Base-by-base conservation (phyloP, 2,329 filamentous ascomycete species). In the Trichoderma sp. region DNA sequence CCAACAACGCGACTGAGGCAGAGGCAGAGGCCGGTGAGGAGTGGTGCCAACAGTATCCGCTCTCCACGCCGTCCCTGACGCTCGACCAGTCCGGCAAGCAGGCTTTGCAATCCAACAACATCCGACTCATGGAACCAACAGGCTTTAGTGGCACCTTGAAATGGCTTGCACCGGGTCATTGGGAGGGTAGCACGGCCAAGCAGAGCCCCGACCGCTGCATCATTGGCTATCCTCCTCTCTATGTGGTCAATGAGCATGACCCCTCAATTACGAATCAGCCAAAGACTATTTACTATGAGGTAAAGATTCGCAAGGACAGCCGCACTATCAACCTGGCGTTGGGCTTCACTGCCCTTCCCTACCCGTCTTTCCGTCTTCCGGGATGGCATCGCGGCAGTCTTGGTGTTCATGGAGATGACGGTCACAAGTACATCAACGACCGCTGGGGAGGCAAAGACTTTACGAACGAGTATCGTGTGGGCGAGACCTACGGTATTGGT, bases 361-460 rank as follows among this genome's bases (percentile, higher is more conserved):
- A 94, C 78, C 93, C 93, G 7, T 85, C 87, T 0, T 95, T 93
- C 83, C 87, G 93, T 8, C 86, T 95, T 73, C 93, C 93, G 0
- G 93, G 93, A 2, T 95, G 93, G 93, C 91, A 96, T 78, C 87
- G 93, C 39, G 93, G 88, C 21, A 91, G 89, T 74, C 77, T 95
- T 15, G 93, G 86, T 1, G 89, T 95, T n/a, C 93, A 95, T 79
- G 90, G 91, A 61, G 93, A 95, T 79, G 93, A 95, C 79, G 93
- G 93, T 0, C 87, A 91, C 76, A 87, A 88, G 79, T 96, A 92
- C 79, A 86, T 94, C 76, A 93, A 94, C 78, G 91, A 95, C 79
- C 85, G 86, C 8, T 92, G 87, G 84, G 93, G 93, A 26, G 93
- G 93, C 21, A 88, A 88, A 74, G 84, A 89, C 71, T 95, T 95